phyloP scores from a whole-genome alignment of 306 rosid genomes.

The Cicer pinnatifidum region DNA sequence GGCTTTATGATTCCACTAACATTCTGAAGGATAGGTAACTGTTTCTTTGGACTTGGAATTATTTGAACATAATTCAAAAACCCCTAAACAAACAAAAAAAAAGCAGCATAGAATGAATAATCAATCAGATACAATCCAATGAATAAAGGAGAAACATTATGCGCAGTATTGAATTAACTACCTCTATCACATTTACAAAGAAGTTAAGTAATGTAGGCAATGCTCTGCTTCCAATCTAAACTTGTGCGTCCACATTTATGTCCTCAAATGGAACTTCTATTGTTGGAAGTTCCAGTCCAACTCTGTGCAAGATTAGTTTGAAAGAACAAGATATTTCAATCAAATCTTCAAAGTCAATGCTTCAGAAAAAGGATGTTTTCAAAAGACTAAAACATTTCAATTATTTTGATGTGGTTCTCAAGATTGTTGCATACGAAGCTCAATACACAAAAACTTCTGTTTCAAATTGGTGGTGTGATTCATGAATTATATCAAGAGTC shows the following conservation, averaged over 20 bases:
- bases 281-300: conserved; percentile 67
- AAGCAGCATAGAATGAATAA: conserved; percentile 2
- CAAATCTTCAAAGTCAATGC: background rate
- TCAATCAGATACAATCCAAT: background rate
- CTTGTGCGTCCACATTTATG: conserved; percentile 71
- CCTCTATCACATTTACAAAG: conserved; percentile 61
- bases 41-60: conserved; percentile 50
- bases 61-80: conserved; percentile 46
- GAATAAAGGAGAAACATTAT: background rate
- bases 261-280: conserved; percentile 78
- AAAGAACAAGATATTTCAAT: background rate
- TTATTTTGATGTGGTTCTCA: too few species aligned
- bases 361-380: background rate
- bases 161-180: conserved; percentile 41
- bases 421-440: too few species aligned
- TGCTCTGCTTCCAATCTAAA: conserved; percentile 72
- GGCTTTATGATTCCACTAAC: conserved; percentile 58
- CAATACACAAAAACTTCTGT: too few species aligned
- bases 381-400: too few species aligned
- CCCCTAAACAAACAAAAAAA: conserved; percentile 39
- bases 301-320: conserved; percentile 41
- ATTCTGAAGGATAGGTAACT: conserved; percentile 49
- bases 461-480: too few species aligned
- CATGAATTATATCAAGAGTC: too few species aligned
- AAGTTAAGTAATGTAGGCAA: conserved; percentile 69